Conservation (phyloP, 371 early-diverging fungal species). For the Cokeromyces recurvatus region DNA sequence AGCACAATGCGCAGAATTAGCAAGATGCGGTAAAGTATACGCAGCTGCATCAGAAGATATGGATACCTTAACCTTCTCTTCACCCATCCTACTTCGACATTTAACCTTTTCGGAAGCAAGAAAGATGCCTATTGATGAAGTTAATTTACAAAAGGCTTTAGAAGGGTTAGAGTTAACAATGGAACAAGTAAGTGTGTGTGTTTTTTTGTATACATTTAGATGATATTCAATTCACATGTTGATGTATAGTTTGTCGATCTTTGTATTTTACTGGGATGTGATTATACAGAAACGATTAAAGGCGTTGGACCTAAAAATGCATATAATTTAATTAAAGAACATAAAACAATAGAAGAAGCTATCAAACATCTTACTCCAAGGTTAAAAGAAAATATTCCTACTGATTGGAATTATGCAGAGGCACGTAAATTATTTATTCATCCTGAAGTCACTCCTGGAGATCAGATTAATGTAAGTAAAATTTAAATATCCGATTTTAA, state of each 20-base stretch:
- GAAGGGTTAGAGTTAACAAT: conserved; percentile 77
- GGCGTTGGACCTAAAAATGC: conserved; percentile 97
- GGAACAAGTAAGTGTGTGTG: conserved; percentile 71
- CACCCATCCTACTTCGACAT: conserved; percentile 93
- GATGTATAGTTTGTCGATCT: conserved; percentile 91
- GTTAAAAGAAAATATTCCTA: conserved; percentile 72
- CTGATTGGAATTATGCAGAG: conserved; percentile 88
- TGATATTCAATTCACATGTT: background rate
- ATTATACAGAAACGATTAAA: conserved; percentile 96
- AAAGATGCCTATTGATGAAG: conserved; percentile 81
- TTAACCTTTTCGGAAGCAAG: conserved; percentile 88
- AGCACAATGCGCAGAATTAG: conserved; percentile 97
- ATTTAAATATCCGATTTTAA: background rate
- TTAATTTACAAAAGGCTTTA: conserved; percentile 80
- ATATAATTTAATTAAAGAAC: conserved; percentile 83
- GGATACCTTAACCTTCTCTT: conserved; percentile 98
- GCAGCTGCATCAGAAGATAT: conserved; percentile 99
- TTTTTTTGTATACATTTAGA: too few species aligned
- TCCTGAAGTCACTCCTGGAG: conserved; percentile 76
- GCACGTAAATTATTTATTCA: conserved; percentile 90
- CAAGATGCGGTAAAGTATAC: conserved; percentile 87
- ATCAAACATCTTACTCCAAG: conserved; percentile 70
- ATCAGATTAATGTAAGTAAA: conserved; percentile 48
- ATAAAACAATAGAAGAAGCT: conserved; percentile 86
- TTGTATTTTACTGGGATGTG: conserved; percentile 99